phyloP scores from a whole-genome alignment of 345 rosid species.

The Viola odorata region DNA sequence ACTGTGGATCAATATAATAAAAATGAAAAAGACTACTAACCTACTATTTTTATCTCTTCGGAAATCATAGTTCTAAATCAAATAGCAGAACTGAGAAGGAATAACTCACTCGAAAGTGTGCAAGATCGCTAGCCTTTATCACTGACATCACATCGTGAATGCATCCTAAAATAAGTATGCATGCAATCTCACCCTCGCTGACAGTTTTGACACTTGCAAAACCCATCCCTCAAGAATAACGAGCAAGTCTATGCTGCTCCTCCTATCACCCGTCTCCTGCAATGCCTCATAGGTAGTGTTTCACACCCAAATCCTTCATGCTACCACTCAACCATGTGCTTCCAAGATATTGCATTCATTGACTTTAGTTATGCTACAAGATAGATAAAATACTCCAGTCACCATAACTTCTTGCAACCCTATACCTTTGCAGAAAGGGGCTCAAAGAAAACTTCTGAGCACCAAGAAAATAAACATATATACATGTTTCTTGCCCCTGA shows the following conservation, averaged over 20 bases:
- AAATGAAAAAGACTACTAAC: neutral
- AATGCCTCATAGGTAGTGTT: conserved; percentile 1
- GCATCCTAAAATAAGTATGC: conserved; percentile 3
- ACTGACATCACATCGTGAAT: conserved; percentile 18
- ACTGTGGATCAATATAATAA: neutral
- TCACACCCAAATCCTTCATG: conserved; percentile 9
- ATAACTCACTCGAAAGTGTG: conserved; percentile 10
- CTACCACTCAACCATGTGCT: conserved; percentile 5
- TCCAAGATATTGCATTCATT: conserved; percentile 5
- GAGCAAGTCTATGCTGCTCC: conserved; percentile 13
- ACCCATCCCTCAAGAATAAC: too few species aligned
- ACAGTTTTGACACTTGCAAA: too few species aligned
- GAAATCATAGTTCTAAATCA: conserved; percentile 7
- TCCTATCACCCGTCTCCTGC: conserved; percentile 9
- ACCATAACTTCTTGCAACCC: neutral
- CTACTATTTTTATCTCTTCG: conserved; percentile 4
- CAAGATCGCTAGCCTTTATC: conserved; percentile 9
- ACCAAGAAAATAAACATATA: conserved; percentile 7
- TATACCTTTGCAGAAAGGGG: conserved; percentile 19
- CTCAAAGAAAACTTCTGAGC: conserved; percentile 22
- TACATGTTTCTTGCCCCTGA: conserved; percentile 10
- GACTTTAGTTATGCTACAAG: conserved; percentile 5
- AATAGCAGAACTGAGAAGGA: conserved; percentile 13
- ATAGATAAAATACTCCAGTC: conserved; percentile 10
- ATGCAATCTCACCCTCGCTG: neutral